Evolutionary conservation across 2,329 filamentous ascomycete genomes (phyloP).

Genomic region (Ascochyta lentis): DNA sequence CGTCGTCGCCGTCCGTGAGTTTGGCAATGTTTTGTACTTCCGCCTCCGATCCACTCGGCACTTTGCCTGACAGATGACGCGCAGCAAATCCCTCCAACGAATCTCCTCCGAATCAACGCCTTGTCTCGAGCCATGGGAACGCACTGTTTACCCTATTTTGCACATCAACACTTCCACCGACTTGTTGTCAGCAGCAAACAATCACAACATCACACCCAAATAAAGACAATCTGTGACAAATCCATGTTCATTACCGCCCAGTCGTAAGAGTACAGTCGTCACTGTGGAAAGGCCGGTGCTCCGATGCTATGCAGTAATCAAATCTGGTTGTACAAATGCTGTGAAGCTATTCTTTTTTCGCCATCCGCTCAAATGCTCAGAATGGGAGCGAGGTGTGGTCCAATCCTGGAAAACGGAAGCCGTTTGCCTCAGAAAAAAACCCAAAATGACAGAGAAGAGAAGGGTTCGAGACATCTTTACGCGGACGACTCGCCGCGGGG

Average conservation of each 20-base stretch:
- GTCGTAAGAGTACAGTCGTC: conserved; percentile 41
- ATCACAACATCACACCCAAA: not conserved
- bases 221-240: conserved; percentile 4
- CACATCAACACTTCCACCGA: not conserved
- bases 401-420: conserved; percentile 20
- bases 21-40: conserved; percentile 13
- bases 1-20: not conserved
- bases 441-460: conserved; percentile 19
- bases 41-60: conserved; percentile 33
- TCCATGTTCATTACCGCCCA: conserved; percentile 21
- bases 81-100: conserved; percentile 30
- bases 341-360: conserved; percentile 31
- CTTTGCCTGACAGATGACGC: conserved; percentile 25
- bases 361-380: conserved; percentile 35
- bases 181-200: not conserved
- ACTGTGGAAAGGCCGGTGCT: conserved; percentile 41
- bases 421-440: conserved; percentile 17
- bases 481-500: conserved; percentile 36
- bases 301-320: conserved; percentile 50
- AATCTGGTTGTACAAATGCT: conserved; percentile 40
- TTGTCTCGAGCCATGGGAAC: conserved; percentile 4
- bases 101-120: conserved; percentile 35
- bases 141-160: too few species aligned
- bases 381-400: conserved; percentile 23
- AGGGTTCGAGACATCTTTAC: conserved; percentile 13